These are phyloP conservation scores for Cnidoscolus chayamansa DNA, from an alignment of 441 rosid genomes.

Conservation along the genomic window DNA sequence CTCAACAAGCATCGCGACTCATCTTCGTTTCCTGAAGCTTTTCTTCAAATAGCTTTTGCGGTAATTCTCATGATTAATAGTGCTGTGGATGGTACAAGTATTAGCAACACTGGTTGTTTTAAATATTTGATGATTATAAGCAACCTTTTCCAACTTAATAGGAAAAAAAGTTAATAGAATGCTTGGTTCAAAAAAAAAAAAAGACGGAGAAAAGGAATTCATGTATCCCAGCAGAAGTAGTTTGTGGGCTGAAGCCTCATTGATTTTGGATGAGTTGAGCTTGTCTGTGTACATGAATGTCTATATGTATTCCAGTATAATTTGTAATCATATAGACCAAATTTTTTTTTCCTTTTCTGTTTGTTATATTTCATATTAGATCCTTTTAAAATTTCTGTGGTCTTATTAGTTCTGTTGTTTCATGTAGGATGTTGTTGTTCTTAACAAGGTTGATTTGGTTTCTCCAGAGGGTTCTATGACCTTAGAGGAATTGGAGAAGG, in stretches of 20 bases:
- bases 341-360: constrained; percentile 3
- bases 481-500: constrained; percentile 69
- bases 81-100: neutral
- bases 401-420: constrained; percentile 25
- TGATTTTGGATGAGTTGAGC: neutral
- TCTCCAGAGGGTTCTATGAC: constrained; percentile 46
- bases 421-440: constrained; percentile 81
- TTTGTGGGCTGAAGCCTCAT: neutral
- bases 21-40: constrained; percentile 89
- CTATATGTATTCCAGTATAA: neutral
- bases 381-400: constrained; percentile 8
- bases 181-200: neutral
- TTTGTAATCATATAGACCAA: neutral
- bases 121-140: neutral
- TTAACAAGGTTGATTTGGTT: constrained; percentile 94
- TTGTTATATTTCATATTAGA: constrained; percentile 4
- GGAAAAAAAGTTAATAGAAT: neutral
- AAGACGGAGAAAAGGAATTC: neutral
- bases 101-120: neutral
- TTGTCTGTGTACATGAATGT: neutral
- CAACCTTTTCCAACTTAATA: neutral
- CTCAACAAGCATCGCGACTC: constrained; percentile 50
- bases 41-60: constrained; percentile 90
- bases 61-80: constrained; percentile 34
- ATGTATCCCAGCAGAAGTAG: neutral